Percentiles rank a stretch among this genome's conserved stretches.
Evolutionary conservation across 148 eudicot genomes (phyloP).

Genomic region (Rheum nobile): DNA sequence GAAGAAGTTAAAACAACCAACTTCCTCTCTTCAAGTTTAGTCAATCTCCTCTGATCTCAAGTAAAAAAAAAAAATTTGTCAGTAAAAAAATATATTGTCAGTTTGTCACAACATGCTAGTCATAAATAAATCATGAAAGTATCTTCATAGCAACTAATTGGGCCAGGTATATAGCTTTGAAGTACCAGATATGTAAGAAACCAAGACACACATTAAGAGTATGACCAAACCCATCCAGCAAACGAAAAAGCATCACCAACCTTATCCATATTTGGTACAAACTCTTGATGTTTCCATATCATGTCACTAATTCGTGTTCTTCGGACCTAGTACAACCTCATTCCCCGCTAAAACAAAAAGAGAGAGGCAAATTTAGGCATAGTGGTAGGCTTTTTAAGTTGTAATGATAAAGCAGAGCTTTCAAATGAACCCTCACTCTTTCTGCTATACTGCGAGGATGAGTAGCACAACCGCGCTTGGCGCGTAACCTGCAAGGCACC

Average conservation of each 20-base stretch:
- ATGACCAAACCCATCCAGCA: background rate
- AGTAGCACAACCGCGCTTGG: conserved; percentile 97
- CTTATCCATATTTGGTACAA: conserved; percentile 96
- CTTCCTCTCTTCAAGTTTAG: background rate
- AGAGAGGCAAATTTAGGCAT: background rate
- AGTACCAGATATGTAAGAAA: background rate
- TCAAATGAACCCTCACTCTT: conserved; percentile 36
- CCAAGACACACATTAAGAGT: background rate
- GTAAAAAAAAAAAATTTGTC: background rate
- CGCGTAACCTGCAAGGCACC: conserved; percentile 79
- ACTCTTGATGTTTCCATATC: conserved; percentile 88
- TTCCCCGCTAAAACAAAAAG: background rate
- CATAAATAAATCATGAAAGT: too few species aligned
- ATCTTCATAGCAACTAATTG: too few species aligned
- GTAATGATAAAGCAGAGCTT: background rate
- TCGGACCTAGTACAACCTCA: conserved; percentile 41
- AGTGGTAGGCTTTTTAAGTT: background rate
- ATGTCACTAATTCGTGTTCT: conserved; percentile 85
- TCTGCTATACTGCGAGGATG: conserved; percentile 99
- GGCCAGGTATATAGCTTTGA: too few species aligned
- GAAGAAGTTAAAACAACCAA: background rate
- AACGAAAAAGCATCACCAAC: conserved; percentile 18
- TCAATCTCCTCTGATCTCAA: background rate
- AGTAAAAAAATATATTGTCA: background rate
- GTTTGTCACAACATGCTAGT: too few species aligned